Conservation (phyloP, 257 asterid genomes). For the Ilex aquifolium region DNA sequence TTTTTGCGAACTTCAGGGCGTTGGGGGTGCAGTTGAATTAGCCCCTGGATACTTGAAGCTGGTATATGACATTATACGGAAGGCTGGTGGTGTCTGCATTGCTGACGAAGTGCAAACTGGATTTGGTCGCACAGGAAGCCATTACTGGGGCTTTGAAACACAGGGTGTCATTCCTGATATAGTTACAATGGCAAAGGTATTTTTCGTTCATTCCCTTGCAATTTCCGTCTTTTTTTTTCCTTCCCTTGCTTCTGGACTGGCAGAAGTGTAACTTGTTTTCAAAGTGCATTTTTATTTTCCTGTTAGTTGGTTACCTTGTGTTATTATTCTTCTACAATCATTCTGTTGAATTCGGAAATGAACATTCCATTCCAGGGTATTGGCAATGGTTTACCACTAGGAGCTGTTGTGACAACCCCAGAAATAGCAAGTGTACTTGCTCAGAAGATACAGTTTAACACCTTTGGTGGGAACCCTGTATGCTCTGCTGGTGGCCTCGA, state of each 20-base stretch:
- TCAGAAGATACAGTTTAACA: conserved; percentile 85
- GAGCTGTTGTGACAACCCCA: conserved; percentile 98
- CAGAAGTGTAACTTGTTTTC: background rate
- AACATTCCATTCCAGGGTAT: conserved; percentile 56
- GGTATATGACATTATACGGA: conserved; percentile 74
- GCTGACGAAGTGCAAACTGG: conserved; percentile 99
- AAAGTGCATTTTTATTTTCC: background rate
- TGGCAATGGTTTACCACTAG: conserved; percentile 94
- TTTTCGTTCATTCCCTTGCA: background rate
- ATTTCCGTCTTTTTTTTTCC: background rate
- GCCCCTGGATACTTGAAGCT: conserved; percentile 91
- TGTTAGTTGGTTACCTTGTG: conserved; percentile 1
- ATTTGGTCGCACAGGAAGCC: conserved; percentile 93
- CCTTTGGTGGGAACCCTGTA: conserved; percentile 97
- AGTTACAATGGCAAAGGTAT: conserved; percentile 98
- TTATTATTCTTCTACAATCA: background rate
- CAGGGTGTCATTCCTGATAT: conserved; percentile 92
- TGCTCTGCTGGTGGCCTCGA: conserved; percentile 98
- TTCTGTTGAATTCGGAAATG: conserved; percentile 10
- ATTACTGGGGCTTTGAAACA: conserved; percentile 97
- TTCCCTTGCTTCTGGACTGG: too few relatives aligned
- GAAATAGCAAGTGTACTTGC: conserved; percentile 88
- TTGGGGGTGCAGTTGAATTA: conserved; percentile 94
- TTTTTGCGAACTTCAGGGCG: conserved; percentile 58
- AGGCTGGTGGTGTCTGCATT: conserved; percentile 95